Evolutionary conservation across 306 rosid genomes (phyloP), one percentile per base, ranked within the genome.

Genomic region (Citrullus colocynthis): DNA sequence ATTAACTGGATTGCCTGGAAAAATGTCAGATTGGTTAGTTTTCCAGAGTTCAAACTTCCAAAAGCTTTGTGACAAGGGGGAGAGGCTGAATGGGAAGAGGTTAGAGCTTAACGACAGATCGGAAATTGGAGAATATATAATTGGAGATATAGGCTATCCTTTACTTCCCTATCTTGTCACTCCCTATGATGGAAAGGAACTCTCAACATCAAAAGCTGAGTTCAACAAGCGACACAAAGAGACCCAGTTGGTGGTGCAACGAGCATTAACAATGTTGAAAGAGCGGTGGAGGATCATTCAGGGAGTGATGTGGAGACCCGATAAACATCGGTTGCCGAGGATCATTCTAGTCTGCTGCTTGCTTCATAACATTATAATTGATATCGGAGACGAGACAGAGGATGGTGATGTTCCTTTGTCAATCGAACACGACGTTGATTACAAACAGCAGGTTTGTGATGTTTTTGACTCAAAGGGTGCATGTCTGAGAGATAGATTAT

Each of bases 241-340:
- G 15, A 89, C 96, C 20, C 83, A 82, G 79, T 70, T 85, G 86
- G 92, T 94, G 60, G 97, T 90, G 15, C 91, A 89, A 71, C 85
- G 86, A 78, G 97, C 97, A 56, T 76, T 92, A 69, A 74, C 87
- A 39, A 89, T 93, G 86, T 83, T 94, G 77, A 94, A 94, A 86
- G 94, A 89, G 32, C 88, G 78, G 81, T 94, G 98, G 98, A 88
- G 88, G 87, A 90, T 92, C 87, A 94, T 94, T 80, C 89, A 84
- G 14, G 98, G 98, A 80, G 85, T 84, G 20, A 94, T 94, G 97
- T 92, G 98, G 98, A 84, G 98, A 61, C 98, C 97, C 0, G 98
- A 94, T 86, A 92, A 89, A 74, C 97, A 94, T 73, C 85, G 91
- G 45, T 59, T 94, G 79, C 98, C 98, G 0, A 88, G 97, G 85